A percentile compares a stretch with the other conserved stretches of the same genome.
phyloP scores from a whole-genome alignment of 768 basidiomycete species.

The Lactifluus volemus region DNA sequence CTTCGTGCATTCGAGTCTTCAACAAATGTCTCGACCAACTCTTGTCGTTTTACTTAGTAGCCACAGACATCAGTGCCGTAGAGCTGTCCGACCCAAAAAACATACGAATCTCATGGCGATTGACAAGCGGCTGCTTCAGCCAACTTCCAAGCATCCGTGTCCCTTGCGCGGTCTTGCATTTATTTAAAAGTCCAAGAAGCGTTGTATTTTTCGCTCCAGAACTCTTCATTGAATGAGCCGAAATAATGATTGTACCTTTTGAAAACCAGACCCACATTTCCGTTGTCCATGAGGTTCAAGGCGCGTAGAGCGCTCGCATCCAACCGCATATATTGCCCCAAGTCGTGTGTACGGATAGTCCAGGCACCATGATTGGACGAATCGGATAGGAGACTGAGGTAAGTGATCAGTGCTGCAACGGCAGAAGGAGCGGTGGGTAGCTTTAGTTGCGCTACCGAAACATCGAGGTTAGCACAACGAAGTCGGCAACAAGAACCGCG shows the following conservation, averaged over 20 bases:
- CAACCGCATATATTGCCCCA: slow-evolving; percentile 90
- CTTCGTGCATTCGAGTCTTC: slow-evolving; percentile 67
- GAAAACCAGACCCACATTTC: slow-evolving; percentile 28
- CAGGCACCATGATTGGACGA: slow-evolving; percentile 72
- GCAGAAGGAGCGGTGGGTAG: slow-evolving; percentile 74
- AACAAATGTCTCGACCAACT: slow-evolving; percentile 79
- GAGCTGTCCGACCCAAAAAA: not conserved
- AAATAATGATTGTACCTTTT: not conserved
- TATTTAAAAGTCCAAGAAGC: slow-evolving; percentile 82
- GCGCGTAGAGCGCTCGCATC: slow-evolving; percentile 93
- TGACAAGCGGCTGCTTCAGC: slow-evolving; percentile 94
- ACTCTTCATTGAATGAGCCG: slow-evolving; percentile 29
- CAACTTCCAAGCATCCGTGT: slow-evolving; percentile 79
- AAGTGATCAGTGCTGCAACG: slow-evolving; percentile 70
- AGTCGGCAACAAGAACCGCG: not conserved
- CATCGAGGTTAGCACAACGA: not conserved
- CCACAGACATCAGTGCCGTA: not conserved
- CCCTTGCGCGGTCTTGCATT: slow-evolving; percentile 95
- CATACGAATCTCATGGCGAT: slow-evolving; percentile 87
- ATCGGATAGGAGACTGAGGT: slow-evolving; percentile 74
- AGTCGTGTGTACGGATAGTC: slow-evolving; percentile 77
- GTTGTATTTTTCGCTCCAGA: slow-evolving; percentile 74
- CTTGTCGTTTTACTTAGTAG: slow-evolving; percentile 66
- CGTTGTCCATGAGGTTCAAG: slow-evolving; percentile 68
- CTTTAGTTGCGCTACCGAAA: slow-evolving; percentile 59